Base-by-base conservation (phyloP, 495 filamentous ascomycete genomes). In the Saxispiralis lemnorum region DNA sequence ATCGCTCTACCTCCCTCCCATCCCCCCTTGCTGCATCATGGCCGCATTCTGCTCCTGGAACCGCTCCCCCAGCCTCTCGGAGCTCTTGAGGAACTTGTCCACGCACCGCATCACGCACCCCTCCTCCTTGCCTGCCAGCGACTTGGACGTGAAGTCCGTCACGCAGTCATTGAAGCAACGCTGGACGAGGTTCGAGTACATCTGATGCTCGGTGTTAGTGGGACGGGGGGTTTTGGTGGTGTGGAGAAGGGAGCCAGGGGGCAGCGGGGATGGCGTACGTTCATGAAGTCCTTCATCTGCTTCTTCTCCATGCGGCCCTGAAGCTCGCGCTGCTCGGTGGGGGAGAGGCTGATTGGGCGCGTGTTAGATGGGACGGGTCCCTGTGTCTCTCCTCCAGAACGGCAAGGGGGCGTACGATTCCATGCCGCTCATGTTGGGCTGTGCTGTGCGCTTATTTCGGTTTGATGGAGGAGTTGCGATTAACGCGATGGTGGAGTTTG, bases 221-320 rank as follows among this genome's bases (percentile, higher is more conserved):
- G n/a, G 37, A 44, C 32, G 28, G 17, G 24, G 28, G n/a, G 9
- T 43, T 6, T 2, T 17, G 17, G 44, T 14, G 19, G n/a, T 19
- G 28, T 18, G 45, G 31, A 44, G 15, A 16, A 45, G 28, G 34
- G 38, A 31, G 43, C 41, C 32, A 35, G 38, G 48, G 39, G 33
- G 32, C 38, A 35, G 34, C n/a, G 31, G 35, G 2, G 69, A 61
- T 13, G 14, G 17, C 67, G 46, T 73, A 96, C 89, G 51, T 72
- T 81, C 81, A 95, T 93, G 60, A 97, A 95, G 50, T 95, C 88
- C 68, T 93, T 93, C 73, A 96, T 78, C 68, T 99, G 89, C 65
- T 86, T 87, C 64, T 79, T 79, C 68, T 96, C 83, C 72, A 96
- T 83, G 63, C 88, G 82, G 61, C 69, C 55, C 56, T 88, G 76